phyloP scores from a whole-genome alignment of 2,329 filamentous ascomycete species.

The Colletotrichum lini region DNA sequence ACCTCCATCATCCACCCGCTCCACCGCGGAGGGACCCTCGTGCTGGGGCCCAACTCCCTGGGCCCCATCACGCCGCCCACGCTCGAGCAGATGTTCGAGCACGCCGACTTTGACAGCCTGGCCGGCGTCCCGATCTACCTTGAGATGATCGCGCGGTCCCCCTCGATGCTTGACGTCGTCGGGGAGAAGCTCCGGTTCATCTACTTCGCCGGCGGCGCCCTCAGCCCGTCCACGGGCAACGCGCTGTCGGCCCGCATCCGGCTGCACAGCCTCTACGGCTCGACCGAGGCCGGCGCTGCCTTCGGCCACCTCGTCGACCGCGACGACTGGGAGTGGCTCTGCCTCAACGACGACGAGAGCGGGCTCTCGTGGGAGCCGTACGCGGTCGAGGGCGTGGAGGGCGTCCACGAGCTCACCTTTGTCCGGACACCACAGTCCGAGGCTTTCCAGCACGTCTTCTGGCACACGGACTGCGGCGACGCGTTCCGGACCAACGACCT shows the following conservation, averaged over 20 bases:
- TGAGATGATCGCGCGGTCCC: conserved; percentile 16
- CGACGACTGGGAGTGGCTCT: conserved; percentile 52
- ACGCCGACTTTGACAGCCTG: conserved; percentile 28
- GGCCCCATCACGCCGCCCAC: conserved; percentile 46
- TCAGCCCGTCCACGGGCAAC: conserved; percentile 49
- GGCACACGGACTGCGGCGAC: conserved; percentile 44
- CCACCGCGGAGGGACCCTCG: conserved; percentile 45
- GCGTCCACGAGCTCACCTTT: conserved; percentile 53
- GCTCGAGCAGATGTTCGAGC: conserved; percentile 40
- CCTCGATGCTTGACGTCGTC: conserved; percentile 44
- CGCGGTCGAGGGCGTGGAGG: conserved; percentile 24
- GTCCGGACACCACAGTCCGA: conserved; percentile 46
- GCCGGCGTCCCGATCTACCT: conserved; percentile 25
- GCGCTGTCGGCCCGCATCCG: conserved; percentile 47
- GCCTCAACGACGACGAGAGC: conserved; percentile 45
- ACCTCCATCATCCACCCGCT: conserved; percentile 42
- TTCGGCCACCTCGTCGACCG: conserved; percentile 44
- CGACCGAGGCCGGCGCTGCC: conserved; percentile 49
- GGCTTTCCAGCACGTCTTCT: conserved; percentile 55
- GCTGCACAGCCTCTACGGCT: conserved; percentile 48
- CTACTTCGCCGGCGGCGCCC: conserved; percentile 49
- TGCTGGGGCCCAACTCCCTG: conserved; percentile 42
- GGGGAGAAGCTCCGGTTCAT: conserved; percentile 46
- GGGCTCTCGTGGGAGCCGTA: conserved; percentile 20
- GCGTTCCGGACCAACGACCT: conserved; percentile 51